Base-by-base conservation (phyloP, 2,329 filamentous ascomycete species). In the Microcera coccophila region DNA sequence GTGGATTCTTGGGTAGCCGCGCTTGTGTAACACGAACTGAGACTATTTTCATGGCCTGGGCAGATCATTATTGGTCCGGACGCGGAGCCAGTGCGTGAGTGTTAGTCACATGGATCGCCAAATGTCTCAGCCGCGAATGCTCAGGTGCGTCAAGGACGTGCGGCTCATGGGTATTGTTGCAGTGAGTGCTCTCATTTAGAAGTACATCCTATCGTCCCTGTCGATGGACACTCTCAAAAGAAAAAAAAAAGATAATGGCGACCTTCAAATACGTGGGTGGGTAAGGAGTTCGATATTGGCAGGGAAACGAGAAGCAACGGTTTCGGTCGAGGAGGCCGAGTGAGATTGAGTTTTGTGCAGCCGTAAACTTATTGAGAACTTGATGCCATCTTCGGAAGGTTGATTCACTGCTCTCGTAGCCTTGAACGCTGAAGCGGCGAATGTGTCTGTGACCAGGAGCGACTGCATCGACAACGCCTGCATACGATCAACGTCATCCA, bases 1-100 rank as follows among this genome's bases (percentile, higher is more conserved):
- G 33, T 20, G 20, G 33, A 35, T 35, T 17, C 33, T 35, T 35
- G 33, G 17, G 9, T 35, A 35, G 33, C 33, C 33, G 33, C 33
- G 33, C 33, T 12, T 18, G 33, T 35, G 33, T 35, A 35, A 35
- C 33, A 5, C 33, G 9, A 32, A n/a, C 5, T 17, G n/a, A 32
- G 8, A 32, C 29, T 28, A 24, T 28, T 4, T 11, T n/a, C 18
- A 31, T 32, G 31, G 24, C 24, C 38, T 39, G 32, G 28, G 19
- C 26, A 37, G 9, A 44, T 36, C 17, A 28, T 31, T 34, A 12
- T 15, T 29, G 24, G 19, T 40, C 32, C 33, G 18, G 17, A 36
- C n/a, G n/a, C n/a, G 32, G 19, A 33, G 36, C 17, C 26, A 18
- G 38, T 32, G 42, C 38, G 20, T 19, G 21, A 18, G 33, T 32